These are phyloP conservation scores for Epichloe uncinata DNA, from an alignment of 2,329 filamentous ascomycete species.

Conservation along the genomic window DNA sequence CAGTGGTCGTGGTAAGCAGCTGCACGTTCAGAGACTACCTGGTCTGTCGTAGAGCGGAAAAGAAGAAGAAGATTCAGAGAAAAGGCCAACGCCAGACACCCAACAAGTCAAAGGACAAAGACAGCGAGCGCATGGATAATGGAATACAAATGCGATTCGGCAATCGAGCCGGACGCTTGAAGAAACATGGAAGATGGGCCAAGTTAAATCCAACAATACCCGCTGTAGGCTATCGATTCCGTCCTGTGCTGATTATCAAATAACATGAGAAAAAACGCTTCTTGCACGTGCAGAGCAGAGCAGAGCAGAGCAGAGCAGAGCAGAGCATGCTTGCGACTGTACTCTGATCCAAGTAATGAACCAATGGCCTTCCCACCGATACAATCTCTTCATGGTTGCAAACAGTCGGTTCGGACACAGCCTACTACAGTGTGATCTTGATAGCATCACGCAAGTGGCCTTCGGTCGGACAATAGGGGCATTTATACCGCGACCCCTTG, in stretches of 20 bases:
- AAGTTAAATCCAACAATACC: neutral
- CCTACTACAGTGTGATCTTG: slow-evolving; percentile 49
- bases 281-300: neutral
- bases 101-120: neutral
- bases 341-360: too few relatives aligned
- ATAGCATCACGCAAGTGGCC: slow-evolving; percentile 63
- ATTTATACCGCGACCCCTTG: slow-evolving; percentile 78
- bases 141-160: neutral
- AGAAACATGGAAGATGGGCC: neutral
- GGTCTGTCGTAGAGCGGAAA: neutral
- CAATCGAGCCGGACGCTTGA: neutral
- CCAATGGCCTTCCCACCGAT: too few relatives aligned
- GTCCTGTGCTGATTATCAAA: neutral
- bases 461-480: slow-evolving; percentile 87
- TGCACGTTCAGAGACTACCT: neutral
- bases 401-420: neutral
- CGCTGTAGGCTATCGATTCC: neutral
- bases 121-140: too few relatives aligned
- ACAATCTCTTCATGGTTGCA: neutral
- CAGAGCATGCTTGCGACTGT: too few relatives aligned
- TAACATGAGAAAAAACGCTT: neutral
- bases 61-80: neutral
- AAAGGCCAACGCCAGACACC: neutral
- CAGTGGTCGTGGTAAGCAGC: too few relatives aligned
- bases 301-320: too few relatives aligned